phyloP scores from a whole-genome alignment of 441 rosid genomes.

The Geranium incanum region DNA sequence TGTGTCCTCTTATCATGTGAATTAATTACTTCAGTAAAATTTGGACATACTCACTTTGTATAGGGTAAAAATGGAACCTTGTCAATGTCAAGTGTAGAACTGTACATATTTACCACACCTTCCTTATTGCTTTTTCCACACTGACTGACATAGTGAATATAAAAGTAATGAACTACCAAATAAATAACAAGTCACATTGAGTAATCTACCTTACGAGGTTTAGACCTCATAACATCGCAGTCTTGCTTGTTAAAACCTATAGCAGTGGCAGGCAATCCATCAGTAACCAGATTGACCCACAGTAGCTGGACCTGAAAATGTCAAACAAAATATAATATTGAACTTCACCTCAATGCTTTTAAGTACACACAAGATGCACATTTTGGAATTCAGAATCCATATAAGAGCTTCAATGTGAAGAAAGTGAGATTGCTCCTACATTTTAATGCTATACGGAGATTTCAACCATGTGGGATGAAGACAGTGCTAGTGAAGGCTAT shows the following conservation, averaged over 20 bases:
- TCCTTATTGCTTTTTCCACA: not conserved
- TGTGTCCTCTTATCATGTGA: not conserved
- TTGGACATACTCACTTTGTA: not conserved
- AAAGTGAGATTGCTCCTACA: not conserved
- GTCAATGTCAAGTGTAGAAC: constrained; percentile 1
- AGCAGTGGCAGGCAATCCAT: constrained; percentile 99
- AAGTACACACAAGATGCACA: not conserved
- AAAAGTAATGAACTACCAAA: constrained; percentile 5
- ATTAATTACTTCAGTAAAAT: not conserved
- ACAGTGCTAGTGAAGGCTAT: not conserved
- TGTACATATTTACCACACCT: not conserved
- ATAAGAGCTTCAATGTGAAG: not conserved
- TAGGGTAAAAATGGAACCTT: not conserved
- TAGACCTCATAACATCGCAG: constrained; percentile 90
- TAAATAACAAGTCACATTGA: not conserved
- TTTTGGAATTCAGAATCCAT: not conserved
- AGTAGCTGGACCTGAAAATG: constrained; percentile 79
- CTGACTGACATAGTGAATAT: constrained; percentile 6
- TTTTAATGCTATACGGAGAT: not conserved
- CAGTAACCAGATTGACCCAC: constrained; percentile 98
- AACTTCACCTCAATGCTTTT: constrained; percentile 8
- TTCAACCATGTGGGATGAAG: not conserved
- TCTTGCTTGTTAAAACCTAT: constrained; percentile 98
- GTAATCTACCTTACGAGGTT: constrained; percentile 83
- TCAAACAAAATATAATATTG: constrained; percentile 14